phyloP scores from a whole-genome alignment of 768 basidiomycete genomes.

The Termitomyces sp. region DNA sequence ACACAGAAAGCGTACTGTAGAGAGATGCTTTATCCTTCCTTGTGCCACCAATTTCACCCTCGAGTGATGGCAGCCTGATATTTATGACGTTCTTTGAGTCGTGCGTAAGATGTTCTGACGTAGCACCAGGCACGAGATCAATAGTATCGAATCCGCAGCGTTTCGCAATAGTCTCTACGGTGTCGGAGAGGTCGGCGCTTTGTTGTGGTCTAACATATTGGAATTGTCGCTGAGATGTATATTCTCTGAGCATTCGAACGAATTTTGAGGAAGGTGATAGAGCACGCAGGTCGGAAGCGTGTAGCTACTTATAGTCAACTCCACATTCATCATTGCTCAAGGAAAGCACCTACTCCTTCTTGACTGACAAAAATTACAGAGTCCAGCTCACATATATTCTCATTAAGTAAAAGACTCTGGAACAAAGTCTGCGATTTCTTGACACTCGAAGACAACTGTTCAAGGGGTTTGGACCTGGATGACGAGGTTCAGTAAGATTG shows the following conservation, averaged over 20 bases:
- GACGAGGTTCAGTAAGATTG: not conserved
- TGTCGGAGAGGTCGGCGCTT: conserved; percentile 25
- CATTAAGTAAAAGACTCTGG: conserved; percentile 38
- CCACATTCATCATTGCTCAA: not conserved
- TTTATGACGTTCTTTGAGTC: conserved; percentile 54
- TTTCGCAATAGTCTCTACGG: conserved; percentile 42
- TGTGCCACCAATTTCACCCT: conserved; percentile 33
- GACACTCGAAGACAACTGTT: conserved; percentile 33
- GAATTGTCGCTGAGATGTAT: conserved; percentile 58
- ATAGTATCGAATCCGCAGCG: conserved; percentile 54
- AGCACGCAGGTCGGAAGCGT: conserved; percentile 70
- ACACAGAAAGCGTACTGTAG: conserved; percentile 44
- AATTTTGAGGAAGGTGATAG: conserved; percentile 53
- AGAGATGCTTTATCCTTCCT: conserved; percentile 48
- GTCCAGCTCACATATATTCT: conserved; percentile 59
- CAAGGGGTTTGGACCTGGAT: conserved; percentile 47
- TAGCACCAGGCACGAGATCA: conserved; percentile 34
- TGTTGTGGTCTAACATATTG: conserved; percentile 48
- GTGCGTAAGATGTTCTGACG: conserved; percentile 29
- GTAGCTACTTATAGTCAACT: conserved; percentile 37
- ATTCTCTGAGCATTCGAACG: conserved; percentile 39
- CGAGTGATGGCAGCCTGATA: conserved; percentile 51
- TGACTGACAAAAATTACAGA: conserved; percentile 69
- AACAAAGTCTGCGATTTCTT: conserved; percentile 35
- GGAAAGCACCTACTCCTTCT: conserved; percentile 53